phyloP scores from a whole-genome alignment of 2,329 filamentous ascomycete genomes.

The Hawksworthiomyces lignivorus region DNA sequence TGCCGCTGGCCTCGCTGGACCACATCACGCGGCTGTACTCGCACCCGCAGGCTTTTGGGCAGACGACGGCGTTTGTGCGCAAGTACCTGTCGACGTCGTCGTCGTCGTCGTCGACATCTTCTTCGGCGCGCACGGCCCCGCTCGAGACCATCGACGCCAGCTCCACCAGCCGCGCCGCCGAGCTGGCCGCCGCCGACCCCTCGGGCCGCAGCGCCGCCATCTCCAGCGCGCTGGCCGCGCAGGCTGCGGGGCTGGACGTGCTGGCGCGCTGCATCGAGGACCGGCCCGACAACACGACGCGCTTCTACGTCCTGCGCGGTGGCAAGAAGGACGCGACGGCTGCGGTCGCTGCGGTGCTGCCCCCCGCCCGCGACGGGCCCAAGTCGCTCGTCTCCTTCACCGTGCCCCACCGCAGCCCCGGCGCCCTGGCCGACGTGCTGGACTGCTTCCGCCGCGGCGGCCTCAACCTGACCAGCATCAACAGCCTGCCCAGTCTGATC shows the following conservation, averaged over 20 bases:
- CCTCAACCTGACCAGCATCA: constrained; percentile 85
- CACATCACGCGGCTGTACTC: constrained; percentile 75
- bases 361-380: constrained; percentile 18
- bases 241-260: constrained; percentile 58
- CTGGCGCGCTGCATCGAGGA: constrained; percentile 67
- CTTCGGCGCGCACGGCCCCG: too few species aligned
- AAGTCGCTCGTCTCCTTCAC: constrained; percentile 82
- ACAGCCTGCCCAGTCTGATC: constrained; percentile 69
- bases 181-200: constrained; percentile 57
- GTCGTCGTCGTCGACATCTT: too few species aligned
- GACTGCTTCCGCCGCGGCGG: constrained; percentile 65
- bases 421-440: constrained; percentile 75
- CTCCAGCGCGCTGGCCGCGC: constrained; percentile 65
- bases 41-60: constrained; percentile 82
- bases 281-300: constrained; percentile 65
- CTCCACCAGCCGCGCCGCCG: constrained; percentile 78
- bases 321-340: too few species aligned
- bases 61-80: constrained; percentile 71
- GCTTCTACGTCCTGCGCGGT: constrained; percentile 60
- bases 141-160: constrained; percentile 77
- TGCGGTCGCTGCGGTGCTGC: too few species aligned
- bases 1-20: constrained; percentile 42
- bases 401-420: constrained; percentile 66
- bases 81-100: constrained; percentile 41
- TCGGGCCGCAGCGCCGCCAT: constrained; percentile 66